phyloP scores from a whole-genome alignment of 352 stramenopile genomes.

The Poterioochromonas sp. region DNA sequence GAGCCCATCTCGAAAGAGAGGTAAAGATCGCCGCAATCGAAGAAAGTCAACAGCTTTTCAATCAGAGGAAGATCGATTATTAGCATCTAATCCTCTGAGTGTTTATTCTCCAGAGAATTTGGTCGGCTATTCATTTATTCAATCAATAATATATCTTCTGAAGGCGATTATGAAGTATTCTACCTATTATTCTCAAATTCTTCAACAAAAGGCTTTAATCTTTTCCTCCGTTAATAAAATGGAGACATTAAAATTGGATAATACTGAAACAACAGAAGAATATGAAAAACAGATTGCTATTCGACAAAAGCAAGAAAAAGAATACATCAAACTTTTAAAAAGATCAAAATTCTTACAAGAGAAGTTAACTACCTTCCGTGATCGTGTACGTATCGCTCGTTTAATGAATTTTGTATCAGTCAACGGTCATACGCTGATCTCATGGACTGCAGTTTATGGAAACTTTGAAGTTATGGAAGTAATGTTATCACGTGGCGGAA shows the following conservation, averaged over 20 bases:
- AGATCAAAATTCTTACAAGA: background rate
- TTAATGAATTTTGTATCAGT: background rate
- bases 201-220: background rate
- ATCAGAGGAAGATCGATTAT: background rate
- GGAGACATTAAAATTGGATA: background rate
- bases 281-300: background rate
- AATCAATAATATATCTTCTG: background rate
- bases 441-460: background rate
- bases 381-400: background rate
- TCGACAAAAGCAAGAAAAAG: background rate
- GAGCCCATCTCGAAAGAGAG: background rate
- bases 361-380: background rate
- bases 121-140: background rate
- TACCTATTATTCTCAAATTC: background rate
- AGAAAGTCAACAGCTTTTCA: background rate
- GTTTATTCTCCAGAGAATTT: background rate
- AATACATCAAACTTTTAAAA: slow-evolving; percentile 4
- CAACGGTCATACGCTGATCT: slow-evolving; percentile 4
- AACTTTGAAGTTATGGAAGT: background rate
- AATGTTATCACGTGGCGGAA: slow-evolving; percentile 1
- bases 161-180: background rate
- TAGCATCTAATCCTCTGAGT: background rate
- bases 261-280: background rate
- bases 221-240: background rate
- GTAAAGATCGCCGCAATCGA: background rate